Evolutionary conservation across 257 asterid genomes (phyloP).

Genomic region (Nicotiana attenuata): DNA sequence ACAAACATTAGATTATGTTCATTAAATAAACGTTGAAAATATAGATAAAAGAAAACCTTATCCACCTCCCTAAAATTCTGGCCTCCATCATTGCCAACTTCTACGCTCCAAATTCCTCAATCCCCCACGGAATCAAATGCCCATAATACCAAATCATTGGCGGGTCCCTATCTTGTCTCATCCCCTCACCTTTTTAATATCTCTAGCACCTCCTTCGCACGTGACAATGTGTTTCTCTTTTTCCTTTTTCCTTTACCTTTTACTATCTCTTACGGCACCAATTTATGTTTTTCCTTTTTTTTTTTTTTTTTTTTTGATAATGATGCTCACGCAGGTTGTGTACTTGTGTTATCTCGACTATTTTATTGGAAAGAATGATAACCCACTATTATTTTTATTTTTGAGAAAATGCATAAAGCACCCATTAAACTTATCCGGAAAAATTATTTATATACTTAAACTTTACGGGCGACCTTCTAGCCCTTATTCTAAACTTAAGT

Average conservation of each 20-base stretch:
- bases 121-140: constrained; percentile 39
- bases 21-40: not conserved
- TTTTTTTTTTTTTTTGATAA: no score
- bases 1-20: not conserved
- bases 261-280: not conserved
- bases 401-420: no score
- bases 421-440: no score
- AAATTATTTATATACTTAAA: no score
- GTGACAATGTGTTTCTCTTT: not conserved
- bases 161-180: constrained; percentile 22
- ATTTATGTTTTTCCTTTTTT: not conserved
- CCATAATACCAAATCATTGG: constrained; percentile 39
- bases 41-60: not conserved
- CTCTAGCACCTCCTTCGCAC: not conserved
- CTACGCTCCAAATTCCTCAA: constrained; percentile 31
- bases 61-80: not conserved
- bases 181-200: not conserved
- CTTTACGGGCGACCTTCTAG: no score
- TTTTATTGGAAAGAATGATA: no score
- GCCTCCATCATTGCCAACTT: constrained; percentile 30
- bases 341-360: no score
- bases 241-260: not conserved
- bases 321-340: no score
- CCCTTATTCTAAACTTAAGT: no score
- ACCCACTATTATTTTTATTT: no score